phyloP scores from a whole-genome alignment of 192 early-diverging fungal species.

The Mortierella claussenii region DNA sequence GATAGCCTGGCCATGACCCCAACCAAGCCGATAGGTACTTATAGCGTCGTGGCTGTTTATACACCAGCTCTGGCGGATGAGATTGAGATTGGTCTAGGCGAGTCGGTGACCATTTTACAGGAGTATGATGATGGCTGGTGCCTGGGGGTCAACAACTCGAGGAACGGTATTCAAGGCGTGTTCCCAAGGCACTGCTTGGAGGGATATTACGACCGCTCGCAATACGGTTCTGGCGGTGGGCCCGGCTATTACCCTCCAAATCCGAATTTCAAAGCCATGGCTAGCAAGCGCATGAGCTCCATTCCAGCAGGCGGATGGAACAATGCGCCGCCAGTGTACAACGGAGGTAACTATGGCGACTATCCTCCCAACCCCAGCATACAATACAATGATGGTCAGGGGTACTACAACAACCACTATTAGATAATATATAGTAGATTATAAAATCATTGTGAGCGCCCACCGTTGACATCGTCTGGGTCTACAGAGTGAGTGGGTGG shows the following conservation, averaged over 20 bases:
- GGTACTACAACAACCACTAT: conserved; percentile 16
- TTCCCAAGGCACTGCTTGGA: conserved; percentile 68
- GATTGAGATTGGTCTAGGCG: conserved; percentile 63
- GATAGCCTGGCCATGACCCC: conserved; percentile 35
- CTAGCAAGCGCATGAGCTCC: conserved; percentile 51
- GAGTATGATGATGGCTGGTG: conserved; percentile 74
- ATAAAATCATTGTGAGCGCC: too few relatives aligned
- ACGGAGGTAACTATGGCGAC: conserved; percentile 11
- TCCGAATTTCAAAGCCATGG: conserved; percentile 30
- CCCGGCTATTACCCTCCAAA: conserved; percentile 36
- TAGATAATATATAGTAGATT: too few relatives aligned
- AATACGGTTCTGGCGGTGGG: conserved; percentile 28
- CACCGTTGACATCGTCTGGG: too few relatives aligned
- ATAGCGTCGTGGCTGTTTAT: conserved; percentile 57
- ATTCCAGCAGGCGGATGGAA: conserved; percentile 33
- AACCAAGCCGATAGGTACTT: conserved; percentile 56
- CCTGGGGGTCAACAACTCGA: conserved; percentile 62
- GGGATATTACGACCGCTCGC: conserved; percentile 25
- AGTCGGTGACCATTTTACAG: conserved; percentile 61
- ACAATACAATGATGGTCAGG: conserved; percentile 6
- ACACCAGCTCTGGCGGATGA: conserved; percentile 66
- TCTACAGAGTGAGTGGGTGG: too few relatives aligned
- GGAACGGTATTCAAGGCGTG: conserved; percentile 57
- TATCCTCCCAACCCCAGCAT: conserved; percentile 11
- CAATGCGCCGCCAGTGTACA: conserved; percentile 12